phyloP scores from a whole-genome alignment of 1,284 basidiomycete genomes.

The Schizophyllum commune region DNA sequence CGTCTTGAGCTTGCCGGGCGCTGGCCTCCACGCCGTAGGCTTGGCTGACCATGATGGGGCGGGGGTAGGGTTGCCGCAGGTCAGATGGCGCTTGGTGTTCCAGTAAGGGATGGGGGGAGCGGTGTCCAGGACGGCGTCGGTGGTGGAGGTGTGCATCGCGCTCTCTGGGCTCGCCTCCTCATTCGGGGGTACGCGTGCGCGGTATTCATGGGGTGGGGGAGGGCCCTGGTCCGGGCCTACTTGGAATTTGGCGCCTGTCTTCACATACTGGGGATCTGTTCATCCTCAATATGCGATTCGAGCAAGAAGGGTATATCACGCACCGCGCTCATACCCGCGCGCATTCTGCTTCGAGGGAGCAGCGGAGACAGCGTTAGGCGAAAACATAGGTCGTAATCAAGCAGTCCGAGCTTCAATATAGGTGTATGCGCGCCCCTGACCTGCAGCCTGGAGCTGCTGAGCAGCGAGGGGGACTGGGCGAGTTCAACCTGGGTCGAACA shows the following conservation, averaged over 20 bases:
- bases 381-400: not conserved
- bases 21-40: slow-evolving; percentile 72
- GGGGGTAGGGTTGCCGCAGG: slow-evolving; percentile 77
- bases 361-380: not conserved
- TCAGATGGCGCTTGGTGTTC: slow-evolving; percentile 81
- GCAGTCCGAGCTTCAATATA: too few relatives aligned
- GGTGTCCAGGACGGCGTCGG: slow-evolving; percentile 38
- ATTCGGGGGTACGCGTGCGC: not conserved
- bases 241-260: not conserved
- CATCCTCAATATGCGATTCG: not conserved
- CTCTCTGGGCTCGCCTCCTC: not conserved
- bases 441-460: not conserved
- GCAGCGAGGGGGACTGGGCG: not conserved
- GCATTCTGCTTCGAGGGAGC: not conserved
- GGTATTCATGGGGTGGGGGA: not conserved
- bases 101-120: slow-evolving; percentile 66
- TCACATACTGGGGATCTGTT: not conserved
- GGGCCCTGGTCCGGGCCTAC: not conserved
- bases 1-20: slow-evolving; percentile 82
- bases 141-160: slow-evolving; percentile 7
- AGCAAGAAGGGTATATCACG: not conserved
- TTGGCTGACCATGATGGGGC: slow-evolving; percentile 56
- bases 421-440: too few relatives aligned
- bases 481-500: not conserved
- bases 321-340: not conserved